These are phyloP conservation scores for Didymella exigua DNA, from an alignment of 2,329 filamentous ascomycete species.

Conservation along the genomic window DNA sequence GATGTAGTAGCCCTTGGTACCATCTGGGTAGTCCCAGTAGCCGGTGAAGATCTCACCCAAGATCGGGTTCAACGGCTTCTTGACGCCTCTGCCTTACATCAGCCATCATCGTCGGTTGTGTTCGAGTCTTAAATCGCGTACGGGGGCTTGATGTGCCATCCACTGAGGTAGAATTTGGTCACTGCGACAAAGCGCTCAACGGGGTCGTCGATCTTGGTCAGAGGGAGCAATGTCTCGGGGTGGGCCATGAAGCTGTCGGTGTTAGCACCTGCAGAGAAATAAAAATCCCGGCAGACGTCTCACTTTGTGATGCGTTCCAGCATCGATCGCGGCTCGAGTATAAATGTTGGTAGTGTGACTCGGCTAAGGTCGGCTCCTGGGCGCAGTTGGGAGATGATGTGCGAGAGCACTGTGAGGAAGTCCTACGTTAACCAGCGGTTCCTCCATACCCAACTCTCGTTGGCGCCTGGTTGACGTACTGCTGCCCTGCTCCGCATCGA, in stretches of 20 bases:
- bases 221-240: conserved; percentile 89
- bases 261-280: conserved; percentile 21
- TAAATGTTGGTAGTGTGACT: conserved; percentile 95
- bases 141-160: conserved; percentile 98
- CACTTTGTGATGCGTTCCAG: conserved; percentile 98
- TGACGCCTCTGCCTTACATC: conserved; percentile 74
- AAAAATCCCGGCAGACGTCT: conserved; percentile 39
- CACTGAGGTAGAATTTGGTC: conserved; percentile 96
- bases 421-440: conserved; percentile 22
- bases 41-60: conserved; percentile 93
- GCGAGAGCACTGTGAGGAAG: conserved; percentile 73
- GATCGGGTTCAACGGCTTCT: conserved; percentile 97
- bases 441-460: neutral
- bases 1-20: conserved; percentile 91
- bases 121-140: conserved; percentile 56
- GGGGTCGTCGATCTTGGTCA: conserved; percentile 86
- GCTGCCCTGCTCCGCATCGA: conserved; percentile 93
- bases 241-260: conserved; percentile 92
- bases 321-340: conserved; percentile 97
- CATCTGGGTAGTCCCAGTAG: conserved; percentile 90
- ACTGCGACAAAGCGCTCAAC: conserved; percentile 89
- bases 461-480: conserved; percentile 60
- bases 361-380: conserved; percentile 94
- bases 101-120: conserved; percentile 26
- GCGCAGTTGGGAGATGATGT: conserved; percentile 96